Conservation (phyloP, 305 asterid genomes). For the Fraxinus albicans region DNA sequence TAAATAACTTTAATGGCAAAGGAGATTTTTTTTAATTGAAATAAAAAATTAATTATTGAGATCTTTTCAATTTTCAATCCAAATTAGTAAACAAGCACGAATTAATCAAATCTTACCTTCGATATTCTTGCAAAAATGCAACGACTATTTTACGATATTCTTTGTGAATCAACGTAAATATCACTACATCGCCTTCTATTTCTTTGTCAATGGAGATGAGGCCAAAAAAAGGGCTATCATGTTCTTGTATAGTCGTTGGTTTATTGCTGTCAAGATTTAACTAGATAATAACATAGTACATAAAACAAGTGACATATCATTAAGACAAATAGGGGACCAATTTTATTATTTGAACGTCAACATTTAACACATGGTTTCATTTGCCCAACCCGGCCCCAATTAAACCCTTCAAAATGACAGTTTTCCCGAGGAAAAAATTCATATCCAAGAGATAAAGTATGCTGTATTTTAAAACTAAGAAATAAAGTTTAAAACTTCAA, state of each 20-base stretch:
- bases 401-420: neutral
- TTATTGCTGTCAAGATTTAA: neutral
- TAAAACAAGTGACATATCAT: neutral
- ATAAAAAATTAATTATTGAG: neutral
- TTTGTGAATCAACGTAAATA: neutral
- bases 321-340: neutral
- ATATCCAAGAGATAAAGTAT: too few relatives aligned
- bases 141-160: neutral
- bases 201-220: neutral
- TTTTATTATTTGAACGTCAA: neutral
- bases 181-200: neutral
- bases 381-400: neutral
- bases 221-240: neutral
- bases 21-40: too few relatives aligned
- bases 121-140: neutral
- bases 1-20: neutral
- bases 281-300: neutral
- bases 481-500: too few relatives aligned
- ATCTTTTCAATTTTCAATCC: neutral
- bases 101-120: neutral
- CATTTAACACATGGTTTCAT: neutral
- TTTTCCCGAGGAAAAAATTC: too few relatives aligned
- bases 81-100: neutral
- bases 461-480: too few relatives aligned
- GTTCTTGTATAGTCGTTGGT: neutral